Evolutionary conservation across 148 eudicot genomes (phyloP), one percentile per base, ranked within the genome.

Genomic region (Chenopodium berlandieri): DNA sequence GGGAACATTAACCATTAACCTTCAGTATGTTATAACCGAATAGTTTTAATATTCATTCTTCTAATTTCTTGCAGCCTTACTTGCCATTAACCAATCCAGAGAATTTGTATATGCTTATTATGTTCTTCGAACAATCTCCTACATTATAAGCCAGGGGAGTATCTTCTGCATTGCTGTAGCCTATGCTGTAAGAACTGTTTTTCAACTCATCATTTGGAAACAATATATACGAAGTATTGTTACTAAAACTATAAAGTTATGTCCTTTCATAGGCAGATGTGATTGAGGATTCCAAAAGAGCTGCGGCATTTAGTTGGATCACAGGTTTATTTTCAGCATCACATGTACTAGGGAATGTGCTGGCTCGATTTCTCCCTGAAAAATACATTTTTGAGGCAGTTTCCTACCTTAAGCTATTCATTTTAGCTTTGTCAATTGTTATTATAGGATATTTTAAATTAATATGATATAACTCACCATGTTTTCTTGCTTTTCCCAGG

Each of bases 151-250:
- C 84, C 97, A 92, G 78, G 94, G 98, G 87, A 94, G 97, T 84
- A 94, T 94, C 79, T 91, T 94, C 88, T 92, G 93, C 94, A 94
- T 94, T 75, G 78, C 97, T 73, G 97, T 90, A 82, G 97, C 98
- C 74, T 92, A 94, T 88, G 97, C 89, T 86, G 98, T 94, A 90
- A 91, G 93, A 81, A 46, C 71, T 1, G 71, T 48, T 64, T 79
- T 76, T 54, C 70, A 63, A 79, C 25, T 65, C 37, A 71, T 75
- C 73, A 37, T 31, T 72, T 62, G 66, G 66, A 62, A 22, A 62
- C 66, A 13, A 22, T 50, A n/a, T 16, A 14, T 64, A n/a, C 60
- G 16, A 12, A 31, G 56, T 17, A 50, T 63, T 65, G 20, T 66
- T 17, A 63, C 71, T 65, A 20, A 52, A 58, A 63, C 30, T 47